Conservation (phyloP, 441 rosid genomes). For the Pelargonium fulgidum region DNA sequence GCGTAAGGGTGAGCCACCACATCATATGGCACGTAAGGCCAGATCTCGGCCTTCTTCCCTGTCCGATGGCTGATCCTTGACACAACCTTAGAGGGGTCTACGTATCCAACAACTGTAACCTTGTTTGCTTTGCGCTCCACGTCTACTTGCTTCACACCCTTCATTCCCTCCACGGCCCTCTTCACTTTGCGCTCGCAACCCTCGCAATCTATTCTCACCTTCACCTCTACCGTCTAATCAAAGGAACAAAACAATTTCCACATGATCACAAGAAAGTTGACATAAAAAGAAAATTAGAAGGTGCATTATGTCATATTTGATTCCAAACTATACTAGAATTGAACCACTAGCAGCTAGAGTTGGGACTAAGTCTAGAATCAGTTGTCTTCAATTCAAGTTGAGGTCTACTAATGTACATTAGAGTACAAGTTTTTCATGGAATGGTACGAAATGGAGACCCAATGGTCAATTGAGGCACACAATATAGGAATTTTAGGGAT, state of each 20-base stretch:
- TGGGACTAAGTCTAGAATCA: too few relatives aligned
- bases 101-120: slow-evolving; percentile 78
- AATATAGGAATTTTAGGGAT: too few relatives aligned
- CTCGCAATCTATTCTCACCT: slow-evolving; percentile 80
- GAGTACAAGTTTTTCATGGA: too few relatives aligned
- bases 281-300: neutral
- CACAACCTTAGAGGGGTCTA: slow-evolving; percentile 63
- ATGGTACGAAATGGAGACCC: too few relatives aligned
- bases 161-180: slow-evolving; percentile 73
- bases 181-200: slow-evolving; percentile 88
- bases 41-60: slow-evolving; percentile 79
- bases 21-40: slow-evolving; percentile 91
- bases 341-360: too few relatives aligned
- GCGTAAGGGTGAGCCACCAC: slow-evolving; percentile 87
- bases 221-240: slow-evolving; percentile 84
- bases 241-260: neutral
- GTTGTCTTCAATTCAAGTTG: too few relatives aligned
- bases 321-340: too few relatives aligned
- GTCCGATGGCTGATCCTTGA: slow-evolving; percentile 71
- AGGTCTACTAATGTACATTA: too few relatives aligned
- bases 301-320: too few relatives aligned
- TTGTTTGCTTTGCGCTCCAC: slow-evolving; percentile 72
- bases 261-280: neutral
- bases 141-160: slow-evolving; percentile 62
- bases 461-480: too few relatives aligned